Percentiles rank a stretch among this genome's conserved stretches.
Conservation (phyloP, 805 yeast species). For the Wickerhamomyces tratensis region DNA sequence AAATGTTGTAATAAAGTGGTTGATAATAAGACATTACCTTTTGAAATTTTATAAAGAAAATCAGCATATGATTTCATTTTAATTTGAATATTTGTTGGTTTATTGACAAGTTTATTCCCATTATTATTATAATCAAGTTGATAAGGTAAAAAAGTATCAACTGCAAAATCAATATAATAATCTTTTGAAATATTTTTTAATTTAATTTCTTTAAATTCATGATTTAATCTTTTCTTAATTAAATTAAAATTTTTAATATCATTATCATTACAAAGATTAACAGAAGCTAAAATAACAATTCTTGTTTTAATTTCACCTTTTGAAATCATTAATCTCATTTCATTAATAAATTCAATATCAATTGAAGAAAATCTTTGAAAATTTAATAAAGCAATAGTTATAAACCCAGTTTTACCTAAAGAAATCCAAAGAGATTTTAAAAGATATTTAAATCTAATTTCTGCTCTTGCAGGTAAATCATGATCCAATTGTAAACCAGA, state of each 20-base stretch:
- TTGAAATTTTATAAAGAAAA: slow-evolving; percentile 9
- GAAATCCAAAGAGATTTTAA: slow-evolving; percentile 32
- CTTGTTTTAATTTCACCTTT: slow-evolving; percentile 15
- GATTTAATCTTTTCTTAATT: slow-evolving; percentile 10
- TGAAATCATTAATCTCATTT: slow-evolving; percentile 17
- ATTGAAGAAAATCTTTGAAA: slow-evolving; percentile 31
- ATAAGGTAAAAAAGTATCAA: slow-evolving; percentile 6
- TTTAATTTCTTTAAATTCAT: slow-evolving; percentile 10
- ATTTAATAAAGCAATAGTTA: slow-evolving; percentile 37
- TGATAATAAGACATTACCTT: slow-evolving; percentile 15
- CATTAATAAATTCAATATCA: slow-evolving; percentile 18
- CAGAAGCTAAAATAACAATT: slow-evolving; percentile 18
- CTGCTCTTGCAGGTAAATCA: slow-evolving; percentile 21
- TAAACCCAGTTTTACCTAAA: slow-evolving; percentile 27
- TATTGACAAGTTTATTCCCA: no score
- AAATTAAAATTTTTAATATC: slow-evolving; percentile 4
- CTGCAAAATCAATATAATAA: not conserved
- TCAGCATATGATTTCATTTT: slow-evolving; percentile 9
- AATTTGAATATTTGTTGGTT: not conserved
- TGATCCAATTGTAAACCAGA: slow-evolving; percentile 1
- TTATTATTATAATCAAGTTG: no score
- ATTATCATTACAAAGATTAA: slow-evolving; percentile 6
- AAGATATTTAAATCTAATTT: slow-evolving; percentile 30
- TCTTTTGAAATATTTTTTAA: slow-evolving; percentile 7
- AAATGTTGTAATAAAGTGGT: slow-evolving; percentile 7